Evolutionary conservation across 805 yeast genomes (phyloP).

Genomic region (Metschnikowia borealis): DNA sequence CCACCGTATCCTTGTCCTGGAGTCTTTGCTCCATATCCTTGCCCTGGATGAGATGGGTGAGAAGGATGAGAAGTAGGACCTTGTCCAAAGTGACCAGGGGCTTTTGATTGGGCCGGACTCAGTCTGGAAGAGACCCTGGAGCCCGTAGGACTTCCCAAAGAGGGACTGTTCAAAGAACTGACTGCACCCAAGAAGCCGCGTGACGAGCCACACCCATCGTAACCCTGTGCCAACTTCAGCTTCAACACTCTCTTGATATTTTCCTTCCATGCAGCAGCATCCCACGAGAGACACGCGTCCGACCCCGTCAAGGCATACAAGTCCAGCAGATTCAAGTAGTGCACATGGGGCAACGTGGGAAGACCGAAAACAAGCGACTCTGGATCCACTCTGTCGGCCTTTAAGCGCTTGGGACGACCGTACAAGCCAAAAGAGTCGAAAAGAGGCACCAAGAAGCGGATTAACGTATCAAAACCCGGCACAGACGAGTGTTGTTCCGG

Average conservation of each 20-base stretch:
- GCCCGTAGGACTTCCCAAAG: constrained; percentile 12
- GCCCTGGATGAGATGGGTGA: too few species aligned
- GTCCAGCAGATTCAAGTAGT: constrained; percentile 37
- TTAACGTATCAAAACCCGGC: constrained; percentile 48
- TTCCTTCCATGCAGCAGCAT: constrained; percentile 31
- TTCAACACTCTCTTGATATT: constrained; percentile 29
- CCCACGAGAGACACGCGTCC: constrained; percentile 34
- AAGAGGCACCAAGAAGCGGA: constrained; percentile 39
- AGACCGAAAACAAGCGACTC: constrained; percentile 44
- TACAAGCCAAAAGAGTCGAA: constrained; percentile 42
- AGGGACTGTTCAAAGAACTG: constrained; percentile 45
- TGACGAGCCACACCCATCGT: constrained; percentile 66
- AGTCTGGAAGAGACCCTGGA: constrained; percentile 4
- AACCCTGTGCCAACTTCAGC: constrained; percentile 44
- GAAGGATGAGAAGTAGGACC: too few species aligned
- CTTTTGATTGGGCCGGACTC: background rate
- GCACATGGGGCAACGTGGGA: constrained; percentile 44
- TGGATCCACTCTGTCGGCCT: constrained; percentile 40
- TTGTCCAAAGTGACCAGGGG: too few species aligned
- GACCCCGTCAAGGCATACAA: constrained; percentile 20
- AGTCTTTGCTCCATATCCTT: too few species aligned
- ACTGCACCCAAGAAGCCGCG: constrained; percentile 61
- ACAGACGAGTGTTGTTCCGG: constrained; percentile 44
- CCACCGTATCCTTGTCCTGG: too few species aligned
- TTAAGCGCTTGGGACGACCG: constrained; percentile 42